Evolutionary conservation across 768 basidiomycete species (phyloP).

Genomic region (Lactifluus rugatus): DNA sequence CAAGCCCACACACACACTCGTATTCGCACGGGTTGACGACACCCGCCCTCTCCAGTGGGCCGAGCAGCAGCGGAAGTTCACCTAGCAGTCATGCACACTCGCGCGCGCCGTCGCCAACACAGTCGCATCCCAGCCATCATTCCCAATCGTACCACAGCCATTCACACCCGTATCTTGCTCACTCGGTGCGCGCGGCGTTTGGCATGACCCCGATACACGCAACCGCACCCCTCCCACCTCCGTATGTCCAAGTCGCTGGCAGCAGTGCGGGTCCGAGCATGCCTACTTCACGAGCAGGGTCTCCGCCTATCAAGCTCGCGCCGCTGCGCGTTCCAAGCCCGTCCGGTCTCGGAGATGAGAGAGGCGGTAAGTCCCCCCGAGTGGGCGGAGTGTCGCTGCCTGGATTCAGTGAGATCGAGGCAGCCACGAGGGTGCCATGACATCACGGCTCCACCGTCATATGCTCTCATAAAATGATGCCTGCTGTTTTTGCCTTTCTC

Average conservation of each 20-base stretch:
- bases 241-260: constrained; percentile 10
- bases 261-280: constrained; percentile 20
- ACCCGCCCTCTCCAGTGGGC: constrained; percentile 54
- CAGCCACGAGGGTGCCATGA: constrained; percentile 18
- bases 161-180: constrained; percentile 45
- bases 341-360: constrained; percentile 18
- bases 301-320: constrained; percentile 63
- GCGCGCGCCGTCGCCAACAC: constrained; percentile 50
- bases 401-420: constrained; percentile 27
- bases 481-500: background rate
- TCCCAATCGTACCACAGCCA: constrained; percentile 14
- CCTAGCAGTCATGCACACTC: constrained; percentile 46
- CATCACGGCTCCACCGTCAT: background rate
- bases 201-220: constrained; percentile 80
- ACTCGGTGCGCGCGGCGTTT: constrained; percentile 79
- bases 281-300: constrained; percentile 53
- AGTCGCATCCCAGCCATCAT: constrained; percentile 21
- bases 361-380: constrained; percentile 10
- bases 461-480: constrained; percentile 1
- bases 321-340: constrained; percentile 46
- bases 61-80: constrained; percentile 55
- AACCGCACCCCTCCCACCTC: constrained; percentile 28
- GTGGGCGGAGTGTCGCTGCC: constrained; percentile 23
- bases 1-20: constrained; percentile 22
- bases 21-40: constrained; percentile 34